Evolutionary conservation across 768 basidiomycete genomes (phyloP).

Genomic region (Leccinum variicolor): DNA sequence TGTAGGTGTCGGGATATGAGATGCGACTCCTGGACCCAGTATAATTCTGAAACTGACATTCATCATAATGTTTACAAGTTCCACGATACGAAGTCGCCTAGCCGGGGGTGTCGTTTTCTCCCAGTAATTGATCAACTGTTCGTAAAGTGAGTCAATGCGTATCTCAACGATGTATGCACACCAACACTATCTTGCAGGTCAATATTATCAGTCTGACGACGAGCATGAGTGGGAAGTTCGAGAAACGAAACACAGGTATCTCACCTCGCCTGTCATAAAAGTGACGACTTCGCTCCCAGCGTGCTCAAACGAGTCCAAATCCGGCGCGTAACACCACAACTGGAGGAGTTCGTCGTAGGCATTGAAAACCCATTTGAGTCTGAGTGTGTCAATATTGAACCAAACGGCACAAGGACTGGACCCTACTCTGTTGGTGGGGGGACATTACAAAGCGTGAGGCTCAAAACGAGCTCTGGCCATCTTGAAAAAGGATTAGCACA

Average conservation of each 20-base stretch:
- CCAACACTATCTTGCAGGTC: conserved; percentile 67
- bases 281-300: conserved; percentile 56
- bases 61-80: conserved; percentile 52
- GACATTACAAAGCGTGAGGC: conserved; percentile 65
- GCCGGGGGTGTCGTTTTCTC: conserved; percentile 52
- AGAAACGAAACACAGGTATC: conserved; percentile 17
- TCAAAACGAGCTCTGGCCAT: conserved; percentile 69
- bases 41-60: conserved; percentile 44
- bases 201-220: conserved; percentile 29
- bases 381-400: conserved; percentile 24
- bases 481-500: conserved; percentile 33
- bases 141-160: conserved; percentile 8
- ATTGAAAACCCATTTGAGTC: conserved; percentile 56
- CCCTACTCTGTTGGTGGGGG: conserved; percentile 66
- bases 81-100: conserved; percentile 48
- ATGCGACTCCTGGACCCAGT: neutral
- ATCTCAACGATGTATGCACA: conserved; percentile 1
- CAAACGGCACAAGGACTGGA: neutral
- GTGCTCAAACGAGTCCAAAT: conserved; percentile 66
- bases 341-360: conserved; percentile 63
- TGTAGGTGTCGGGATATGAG: conserved; percentile 23
- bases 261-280: conserved; percentile 55
- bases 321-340: conserved; percentile 61
- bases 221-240: conserved; percentile 2
- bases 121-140: conserved; percentile 67